Conservation (phyloP, 225 moss, liverwort and hornwort species). For the Asterella californica region DNA sequence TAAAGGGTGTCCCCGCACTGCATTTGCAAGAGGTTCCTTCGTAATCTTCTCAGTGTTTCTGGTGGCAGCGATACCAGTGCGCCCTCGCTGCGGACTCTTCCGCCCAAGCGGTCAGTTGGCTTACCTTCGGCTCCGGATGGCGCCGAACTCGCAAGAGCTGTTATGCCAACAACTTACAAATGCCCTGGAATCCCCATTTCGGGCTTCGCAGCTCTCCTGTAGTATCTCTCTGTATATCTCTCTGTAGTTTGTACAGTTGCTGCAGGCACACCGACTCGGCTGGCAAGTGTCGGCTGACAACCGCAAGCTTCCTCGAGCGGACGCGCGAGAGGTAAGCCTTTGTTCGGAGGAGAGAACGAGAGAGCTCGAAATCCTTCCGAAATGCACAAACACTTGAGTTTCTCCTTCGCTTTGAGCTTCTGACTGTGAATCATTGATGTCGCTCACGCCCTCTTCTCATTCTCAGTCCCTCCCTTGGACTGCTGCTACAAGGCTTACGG, state of each 20-base stretch:
- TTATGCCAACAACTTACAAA: neutral
- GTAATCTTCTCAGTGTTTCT: neutral
- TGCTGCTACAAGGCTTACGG: conserved; percentile 3
- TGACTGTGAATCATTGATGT: neutral
- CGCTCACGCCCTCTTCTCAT: neutral
- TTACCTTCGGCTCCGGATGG: neutral
- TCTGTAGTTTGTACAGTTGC: neutral
- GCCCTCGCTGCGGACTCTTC: neutral
- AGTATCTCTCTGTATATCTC: neutral
- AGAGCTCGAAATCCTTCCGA: neutral
- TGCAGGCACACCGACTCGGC: neutral
- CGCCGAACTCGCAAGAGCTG: neutral
- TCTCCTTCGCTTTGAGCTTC: neutral
- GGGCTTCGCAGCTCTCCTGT: neutral
- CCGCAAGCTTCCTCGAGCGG: neutral
- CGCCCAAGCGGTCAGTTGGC: neutral
- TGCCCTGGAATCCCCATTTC: conserved; percentile 1
- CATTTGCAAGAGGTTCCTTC: neutral
- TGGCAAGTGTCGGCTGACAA: too few species aligned
- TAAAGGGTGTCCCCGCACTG: neutral
- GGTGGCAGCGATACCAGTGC: neutral
- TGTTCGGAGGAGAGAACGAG: neutral
- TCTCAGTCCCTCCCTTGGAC: neutral
- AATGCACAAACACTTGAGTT: neutral
- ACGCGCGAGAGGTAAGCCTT: neutral